Percentiles rank a stretch among this genome's conserved stretches.
Evolutionary conservation across 1,284 basidiomycete species (phyloP).

Genomic region (Marasmius oreades): DNA sequence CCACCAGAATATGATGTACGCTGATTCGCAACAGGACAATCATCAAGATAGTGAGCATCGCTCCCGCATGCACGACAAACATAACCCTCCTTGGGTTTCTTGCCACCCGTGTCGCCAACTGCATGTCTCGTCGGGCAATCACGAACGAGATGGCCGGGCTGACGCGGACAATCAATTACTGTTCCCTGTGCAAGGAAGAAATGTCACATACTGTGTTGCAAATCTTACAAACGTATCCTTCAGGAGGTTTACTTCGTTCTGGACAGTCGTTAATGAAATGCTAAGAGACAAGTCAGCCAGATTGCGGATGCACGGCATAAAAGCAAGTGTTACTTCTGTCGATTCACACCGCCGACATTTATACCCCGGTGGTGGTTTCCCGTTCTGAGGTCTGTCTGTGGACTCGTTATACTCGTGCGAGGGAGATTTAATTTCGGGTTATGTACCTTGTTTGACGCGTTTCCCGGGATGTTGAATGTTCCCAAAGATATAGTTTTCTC

Average conservation of each 20-base stretch:
- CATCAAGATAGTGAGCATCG: conserved; percentile 78
- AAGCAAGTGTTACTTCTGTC: conserved; percentile 48
- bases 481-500: conserved; percentile 69
- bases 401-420: not conserved
- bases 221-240: conserved; percentile 83
- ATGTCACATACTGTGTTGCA: conserved; percentile 55
- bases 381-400: conserved; percentile 37
- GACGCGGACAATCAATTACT: conserved; percentile 1
- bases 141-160: conserved; percentile 81
- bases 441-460: conserved; percentile 50
- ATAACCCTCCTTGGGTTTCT: conserved; percentile 79
- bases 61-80: conserved; percentile 87
- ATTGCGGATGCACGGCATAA: conserved; percentile 10
- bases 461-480: conserved; percentile 53
- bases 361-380: conserved; percentile 67
- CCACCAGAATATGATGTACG: conserved; percentile 35
- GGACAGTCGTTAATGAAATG: conserved; percentile 78
- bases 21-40: conserved; percentile 73
- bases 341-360: conserved; percentile 77
- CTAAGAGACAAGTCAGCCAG: conserved; percentile 32
- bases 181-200: not conserved
- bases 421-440: not conserved
- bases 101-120: conserved; percentile 72
- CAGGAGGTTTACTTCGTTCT: conserved; percentile 69
- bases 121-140: conserved; percentile 81